phyloP scores from a whole-genome alignment of 352 stramenopile species.

The Blastocystis sp. region DNA sequence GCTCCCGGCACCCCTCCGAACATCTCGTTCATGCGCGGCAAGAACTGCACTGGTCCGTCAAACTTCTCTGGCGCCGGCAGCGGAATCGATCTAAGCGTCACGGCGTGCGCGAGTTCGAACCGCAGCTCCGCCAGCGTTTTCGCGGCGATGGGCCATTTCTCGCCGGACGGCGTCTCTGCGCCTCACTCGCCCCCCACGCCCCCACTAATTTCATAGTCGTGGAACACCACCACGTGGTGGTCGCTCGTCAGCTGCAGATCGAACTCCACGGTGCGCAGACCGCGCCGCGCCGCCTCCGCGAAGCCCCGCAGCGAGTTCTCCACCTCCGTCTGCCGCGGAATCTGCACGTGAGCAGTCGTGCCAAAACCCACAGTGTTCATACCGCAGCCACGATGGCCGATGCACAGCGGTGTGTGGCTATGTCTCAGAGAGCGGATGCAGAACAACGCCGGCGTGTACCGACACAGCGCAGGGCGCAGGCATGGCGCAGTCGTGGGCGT shows the following conservation, averaged over 20 bases:
- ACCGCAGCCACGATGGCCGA: slow-evolving; percentile 45
- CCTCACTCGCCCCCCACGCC: not conserved
- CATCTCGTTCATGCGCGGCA: slow-evolving; percentile 24
- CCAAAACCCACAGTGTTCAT: not conserved
- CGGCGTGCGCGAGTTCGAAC: not conserved
- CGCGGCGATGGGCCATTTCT: not conserved
- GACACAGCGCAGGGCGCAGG: too few species aligned
- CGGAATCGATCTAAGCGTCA: not conserved
- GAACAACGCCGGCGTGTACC: not conserved
- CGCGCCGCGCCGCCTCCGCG: slow-evolving; percentile 10
- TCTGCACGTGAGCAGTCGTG: not conserved
- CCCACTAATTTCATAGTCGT: slow-evolving; percentile 54
- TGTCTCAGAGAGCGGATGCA: not conserved
- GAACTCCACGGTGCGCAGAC: slow-evolving; percentile 31
- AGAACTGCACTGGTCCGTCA: slow-evolving; percentile 10
- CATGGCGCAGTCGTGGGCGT: not conserved
- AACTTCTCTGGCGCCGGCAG: not conserved
- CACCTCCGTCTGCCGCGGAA: slow-evolving; percentile 1
- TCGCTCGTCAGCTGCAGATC: slow-evolving; percentile 68
- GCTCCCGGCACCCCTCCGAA: not conserved
- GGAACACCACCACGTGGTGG: slow-evolving; percentile 54
- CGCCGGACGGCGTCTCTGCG: not conserved
- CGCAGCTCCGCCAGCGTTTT: slow-evolving; percentile 6
- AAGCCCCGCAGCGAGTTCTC: slow-evolving; percentile 64
- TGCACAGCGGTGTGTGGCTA: not conserved